These are phyloP conservation scores for Cenchrus fungigraminus DNA, from an alignment of 176 grass and related monocot genomes.

Conservation along the genomic window DNA sequence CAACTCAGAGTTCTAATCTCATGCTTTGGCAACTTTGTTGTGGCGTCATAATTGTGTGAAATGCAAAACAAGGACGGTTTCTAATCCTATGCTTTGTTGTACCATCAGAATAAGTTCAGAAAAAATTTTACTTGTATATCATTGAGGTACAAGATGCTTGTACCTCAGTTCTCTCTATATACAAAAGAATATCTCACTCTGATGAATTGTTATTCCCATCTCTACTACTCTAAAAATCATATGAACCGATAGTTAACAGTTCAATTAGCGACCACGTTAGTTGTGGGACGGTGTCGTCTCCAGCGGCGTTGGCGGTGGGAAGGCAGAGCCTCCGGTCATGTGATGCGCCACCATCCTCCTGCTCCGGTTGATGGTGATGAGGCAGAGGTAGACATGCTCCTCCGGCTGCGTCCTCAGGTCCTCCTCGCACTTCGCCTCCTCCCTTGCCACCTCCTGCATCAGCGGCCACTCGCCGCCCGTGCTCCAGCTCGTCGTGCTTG, in stretches of 20 bases:
- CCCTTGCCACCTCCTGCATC: slow-evolving; percentile 57
- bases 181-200: slow-evolving; percentile 1
- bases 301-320: not conserved
- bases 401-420: slow-evolving; percentile 67
- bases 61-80: no score
- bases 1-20: not conserved
- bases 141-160: not conserved
- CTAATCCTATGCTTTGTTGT: no score
- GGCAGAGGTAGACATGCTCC: slow-evolving; percentile 84
- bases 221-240: not conserved
- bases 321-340: slow-evolving; percentile 27
- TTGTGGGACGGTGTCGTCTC: not conserved
- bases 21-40: not conserved
- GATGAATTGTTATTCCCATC: not conserved
- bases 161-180: not conserved
- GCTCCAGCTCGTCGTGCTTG: slow-evolving; percentile 84
- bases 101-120: not conserved
- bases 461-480: slow-evolving; percentile 55
- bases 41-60: not conserved
- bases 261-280: not conserved
- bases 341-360: slow-evolving; percentile 67
- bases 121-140: not conserved
- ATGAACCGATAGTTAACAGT: not conserved
- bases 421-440: slow-evolving; percentile 57
- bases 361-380: slow-evolving; percentile 82